phyloP scores from a whole-genome alignment of 352 stramenopile species.

The Phytophthora kernoviae region DNA sequence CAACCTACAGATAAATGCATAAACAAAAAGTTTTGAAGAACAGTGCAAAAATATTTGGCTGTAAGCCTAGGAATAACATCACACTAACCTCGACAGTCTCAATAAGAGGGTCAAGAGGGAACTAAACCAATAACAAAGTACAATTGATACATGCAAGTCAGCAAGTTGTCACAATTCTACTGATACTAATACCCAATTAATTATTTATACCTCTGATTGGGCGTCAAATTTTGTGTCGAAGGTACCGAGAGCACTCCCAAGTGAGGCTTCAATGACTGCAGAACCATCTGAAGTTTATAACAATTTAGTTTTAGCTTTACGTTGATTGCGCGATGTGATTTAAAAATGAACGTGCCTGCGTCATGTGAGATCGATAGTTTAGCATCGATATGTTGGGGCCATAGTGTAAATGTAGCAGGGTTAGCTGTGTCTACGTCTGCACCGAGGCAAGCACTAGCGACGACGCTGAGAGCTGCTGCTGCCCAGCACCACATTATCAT shows the following conservation, averaged over 20 bases:
- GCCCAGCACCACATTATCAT: slow-evolving; percentile 19
- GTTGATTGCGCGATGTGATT: not conserved
- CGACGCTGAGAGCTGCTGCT: not conserved
- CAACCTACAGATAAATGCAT: slow-evolving; percentile 28
- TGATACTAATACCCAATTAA: too few relatives aligned
- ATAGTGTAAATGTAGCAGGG: slow-evolving; percentile 29
- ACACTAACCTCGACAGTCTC: slow-evolving; percentile 41
- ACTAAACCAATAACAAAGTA: slow-evolving; percentile 11
- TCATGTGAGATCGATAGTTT: slow-evolving; percentile 24
- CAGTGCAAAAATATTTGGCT: not conserved
- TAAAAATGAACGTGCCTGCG: slow-evolving; percentile 14
- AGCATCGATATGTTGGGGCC: slow-evolving; percentile 32
- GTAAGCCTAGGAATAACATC: not conserved
- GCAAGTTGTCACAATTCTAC: too few relatives aligned
- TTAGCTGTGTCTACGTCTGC: slow-evolving; percentile 11
- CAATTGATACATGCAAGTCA: slow-evolving; percentile 1
- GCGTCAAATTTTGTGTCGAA: slow-evolving; percentile 22
- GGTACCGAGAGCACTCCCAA: slow-evolving; percentile 31
- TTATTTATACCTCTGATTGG: slow-evolving; percentile 17
- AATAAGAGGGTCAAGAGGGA: slow-evolving; percentile 37
- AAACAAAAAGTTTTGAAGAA: too few relatives aligned
- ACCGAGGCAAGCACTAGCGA: slow-evolving; percentile 1
- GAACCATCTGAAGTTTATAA: slow-evolving; percentile 24
- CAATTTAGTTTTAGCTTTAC: not conserved
- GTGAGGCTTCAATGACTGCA: slow-evolving; percentile 24